Evolutionary conservation across 805 yeast genomes (phyloP).

Genomic region (Cyberlindnera samutprakarnensis): DNA sequence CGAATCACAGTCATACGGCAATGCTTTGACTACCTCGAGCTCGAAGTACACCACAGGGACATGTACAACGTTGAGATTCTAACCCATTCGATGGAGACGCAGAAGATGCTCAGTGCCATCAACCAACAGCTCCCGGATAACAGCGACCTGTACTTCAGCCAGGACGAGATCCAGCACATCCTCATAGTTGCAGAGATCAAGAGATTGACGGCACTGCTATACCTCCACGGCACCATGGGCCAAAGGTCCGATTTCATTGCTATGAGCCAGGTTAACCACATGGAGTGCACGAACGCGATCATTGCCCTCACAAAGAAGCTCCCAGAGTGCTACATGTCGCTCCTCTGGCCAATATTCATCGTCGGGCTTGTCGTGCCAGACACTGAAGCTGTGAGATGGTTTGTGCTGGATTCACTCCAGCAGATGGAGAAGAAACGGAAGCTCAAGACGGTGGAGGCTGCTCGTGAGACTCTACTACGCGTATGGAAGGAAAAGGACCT

Average conservation of each 20-base stretch:
- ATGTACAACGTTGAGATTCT: constrained; percentile 16
- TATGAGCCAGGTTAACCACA: constrained; percentile 11
- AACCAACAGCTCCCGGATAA: constrained; percentile 19
- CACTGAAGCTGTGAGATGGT: constrained; percentile 31
- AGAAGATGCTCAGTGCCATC: constrained; percentile 19
- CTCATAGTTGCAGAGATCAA: constrained; percentile 31
- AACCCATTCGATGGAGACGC: constrained; percentile 22
- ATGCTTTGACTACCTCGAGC: constrained; percentile 27
- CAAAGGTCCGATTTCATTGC: constrained; percentile 11
- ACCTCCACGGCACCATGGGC: constrained; percentile 30
- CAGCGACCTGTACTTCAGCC: constrained; percentile 16
- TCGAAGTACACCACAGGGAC: constrained; percentile 14
- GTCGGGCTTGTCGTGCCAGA: constrained; percentile 27
- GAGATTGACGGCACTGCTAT: constrained; percentile 27
- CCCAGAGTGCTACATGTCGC: constrained; percentile 28
- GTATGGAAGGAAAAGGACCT: constrained; percentile 36
- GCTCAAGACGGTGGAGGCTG: constrained; percentile 31
- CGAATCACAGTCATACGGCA: constrained; percentile 30
- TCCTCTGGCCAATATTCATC: constrained; percentile 35
- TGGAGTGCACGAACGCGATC: constrained; percentile 16
- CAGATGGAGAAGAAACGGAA: constrained; percentile 31
- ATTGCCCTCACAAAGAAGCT: constrained; percentile 18
- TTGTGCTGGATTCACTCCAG: constrained; percentile 27
- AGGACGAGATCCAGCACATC: constrained; percentile 15
- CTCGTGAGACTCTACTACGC: constrained; percentile 26